Evolutionary conservation across 1,284 basidiomycete genomes (phyloP), one percentile per base, ranked within the genome.

Genomic region (Sporisorium scitamineum): DNA sequence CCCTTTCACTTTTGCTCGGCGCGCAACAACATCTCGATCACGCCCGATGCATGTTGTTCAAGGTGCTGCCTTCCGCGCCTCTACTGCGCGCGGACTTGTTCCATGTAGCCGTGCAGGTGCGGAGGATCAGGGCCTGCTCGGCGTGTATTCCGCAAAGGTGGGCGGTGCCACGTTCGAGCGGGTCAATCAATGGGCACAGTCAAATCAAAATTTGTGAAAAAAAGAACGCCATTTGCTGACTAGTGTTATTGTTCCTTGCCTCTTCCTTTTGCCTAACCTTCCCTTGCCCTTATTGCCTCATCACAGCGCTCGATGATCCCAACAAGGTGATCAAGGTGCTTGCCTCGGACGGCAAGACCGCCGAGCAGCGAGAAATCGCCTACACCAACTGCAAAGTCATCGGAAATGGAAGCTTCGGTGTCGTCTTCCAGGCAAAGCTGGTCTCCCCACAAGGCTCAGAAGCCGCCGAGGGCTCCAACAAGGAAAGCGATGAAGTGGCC

Each of bases 361-460:
- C 93, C 81, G 92, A 93, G 64, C 92, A 93, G 78, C 90, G 90
- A 84, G 93, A 95, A 82, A 91, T 99, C 83, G 90, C 91, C 54
- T 99, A 99, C 88, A 97, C 94, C 81, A 95, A 93, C 87, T 97
- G 94, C 90, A 98, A 97, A 88, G 94, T 99, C 84, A 93, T 96
- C 85, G 96, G 97, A 68, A 99, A 99, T 86, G 97, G 96, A 86
- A 95, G 93, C 69, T 99, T 99, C 84, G 97, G 97, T 81, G 95
- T 99, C 85, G 97, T 99, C 76, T 99, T 97, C 87, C 94, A 88
- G 59, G 89, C 89, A 31, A 88, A 88, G 78, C 87, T 89, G 76
- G 85, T 89, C 44, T 93, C 72, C 44, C 54, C 65, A 50, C 54
- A 67, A 26, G 78, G 66, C 29, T 54, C 54, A 39, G 77, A 66